phyloP scores from a whole-genome alignment of 2,329 filamentous ascomycete species.

The Penicillium sp. region DNA sequence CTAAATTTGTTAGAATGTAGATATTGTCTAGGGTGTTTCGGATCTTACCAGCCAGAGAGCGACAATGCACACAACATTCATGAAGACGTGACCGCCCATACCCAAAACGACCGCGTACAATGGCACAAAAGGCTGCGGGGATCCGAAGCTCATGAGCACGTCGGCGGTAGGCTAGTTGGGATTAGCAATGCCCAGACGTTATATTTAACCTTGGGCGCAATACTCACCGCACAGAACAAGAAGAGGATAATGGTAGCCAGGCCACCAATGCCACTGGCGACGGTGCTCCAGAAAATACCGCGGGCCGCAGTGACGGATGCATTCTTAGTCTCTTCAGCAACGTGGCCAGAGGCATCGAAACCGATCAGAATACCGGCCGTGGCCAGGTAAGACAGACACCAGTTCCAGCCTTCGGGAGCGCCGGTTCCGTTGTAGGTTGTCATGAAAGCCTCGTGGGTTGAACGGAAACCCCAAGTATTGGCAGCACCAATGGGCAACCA shows the following conservation, averaged over 20 bases:
- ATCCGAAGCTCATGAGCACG: conserved; percentile 54
- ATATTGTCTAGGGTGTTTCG: neutral
- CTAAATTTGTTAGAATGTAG: conserved; percentile 22
- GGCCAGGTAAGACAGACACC: conserved; percentile 62
- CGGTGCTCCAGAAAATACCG: conserved; percentile 62
- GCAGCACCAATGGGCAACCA: conserved; percentile 61
- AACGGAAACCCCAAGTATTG: conserved; percentile 59
- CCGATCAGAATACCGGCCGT: conserved; percentile 63
- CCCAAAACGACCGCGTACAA: conserved; percentile 60
- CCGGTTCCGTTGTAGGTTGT: conserved; percentile 61
- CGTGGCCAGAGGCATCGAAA: conserved; percentile 62
- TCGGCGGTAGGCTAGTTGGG: conserved; percentile 51
- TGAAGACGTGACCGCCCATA: conserved; percentile 58
- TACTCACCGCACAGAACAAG: conserved; percentile 52
- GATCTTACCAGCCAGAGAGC: conserved; percentile 24
- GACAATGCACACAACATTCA: conserved; percentile 55
- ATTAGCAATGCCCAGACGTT: conserved; percentile 1
- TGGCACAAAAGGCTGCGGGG: conserved; percentile 60
- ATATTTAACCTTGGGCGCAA: neutral
- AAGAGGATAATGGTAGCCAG: conserved; percentile 59
- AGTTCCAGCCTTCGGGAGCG: conserved; percentile 60
- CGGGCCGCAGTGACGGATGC: conserved; percentile 56
- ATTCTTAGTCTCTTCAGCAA: conserved; percentile 63
- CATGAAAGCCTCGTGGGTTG: conserved; percentile 60
- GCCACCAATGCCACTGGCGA: conserved; percentile 57